Evolutionary conservation across 1,284 basidiomycete genomes (phyloP), one percentile per base, ranked within the genome.

Genomic region (Ustilago loliicola): DNA sequence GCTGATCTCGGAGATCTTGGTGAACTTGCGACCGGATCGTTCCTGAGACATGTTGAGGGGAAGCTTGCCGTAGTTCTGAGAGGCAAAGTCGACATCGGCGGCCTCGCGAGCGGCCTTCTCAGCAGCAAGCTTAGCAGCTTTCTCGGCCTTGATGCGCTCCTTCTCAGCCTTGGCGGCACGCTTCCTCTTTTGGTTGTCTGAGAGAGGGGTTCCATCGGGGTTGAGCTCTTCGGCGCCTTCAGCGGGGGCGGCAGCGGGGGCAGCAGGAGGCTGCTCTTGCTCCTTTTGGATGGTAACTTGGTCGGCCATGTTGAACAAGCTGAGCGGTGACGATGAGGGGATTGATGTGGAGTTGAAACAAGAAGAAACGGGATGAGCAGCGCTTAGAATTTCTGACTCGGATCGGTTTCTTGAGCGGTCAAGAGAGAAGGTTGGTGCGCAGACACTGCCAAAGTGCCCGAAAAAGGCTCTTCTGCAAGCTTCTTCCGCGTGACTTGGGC

Each of bases 121-220:
- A 77, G 94, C 93, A 61, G 92, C 90, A 72, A 91, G 91, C 82
- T 92, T 93, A 17, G 93, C 94, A 6, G 92, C 93, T 87, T 95
- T 96, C 87, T 92, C 93, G 27, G 92, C 93, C 85, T 87, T 87
- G 58, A 80, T 67, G 56, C 83, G 80, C 69, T 88, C 87, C 82
- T 99, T 98, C 87, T 97, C 95, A 21, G 92, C 93, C 72, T 93
- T 93, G 87, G 96, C 97, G 32, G 93, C 93, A 36, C 92, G 91
- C 88, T 96, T 97, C 89, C 98, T 98, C 76, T 95, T 88, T 84
- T 96, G 95, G 85, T 90, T 94, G 88, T 98, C 98, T 68, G 93
- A 92, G 8, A 93, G 92, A 27, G 85, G 85, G 9, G 84, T 86
- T 29, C 85, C 85, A 54, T 86, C 85, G 13, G 79, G 77, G 79